Evolutionary conservation across 192 early-diverging fungal species (phyloP), one percentile per base, ranked within the genome.

Genomic region (Globomyces pollinis-pini): DNA sequence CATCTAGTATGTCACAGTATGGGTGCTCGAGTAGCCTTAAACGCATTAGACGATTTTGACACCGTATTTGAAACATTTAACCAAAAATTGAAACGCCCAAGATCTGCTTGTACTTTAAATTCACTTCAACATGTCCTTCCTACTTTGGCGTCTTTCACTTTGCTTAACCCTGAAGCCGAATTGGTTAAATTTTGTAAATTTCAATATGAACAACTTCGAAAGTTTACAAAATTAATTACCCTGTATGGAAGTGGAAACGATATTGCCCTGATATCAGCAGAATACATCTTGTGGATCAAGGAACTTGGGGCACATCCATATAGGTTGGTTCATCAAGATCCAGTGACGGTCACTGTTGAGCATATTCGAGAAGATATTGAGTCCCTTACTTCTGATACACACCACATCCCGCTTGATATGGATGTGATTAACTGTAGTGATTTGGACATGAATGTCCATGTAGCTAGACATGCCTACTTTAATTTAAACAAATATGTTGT

Each of bases 361-460:
- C n/a, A n/a, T n/a, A n/a, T n/a, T n/a, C n/a, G n/a, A n/a, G n/a
- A n/a, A n/a, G n/a, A n/a, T n/a, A n/a, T n/a, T n/a, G n/a, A n/a
- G n/a, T n/a, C n/a, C n/a, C n/a, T n/a, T n/a, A n/a, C n/a, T n/a
- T n/a, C n/a, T n/a, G n/a, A n/a, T n/a, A n/a, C n/a, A n/a, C n/a
- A n/a, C n/a, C n/a, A n/a, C n/a, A n/a, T n/a, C 23, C n/a, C 28
- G 44, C 23, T 59, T 43, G 57, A 59, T 11, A 11, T 59, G 6
- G 57, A 59, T 59, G 57, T 59, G 42, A 59, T 59, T 57, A 45
- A 59, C 26, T 51, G 23, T 4, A 59, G 21, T 1, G 57, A 59
- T 11, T 26, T 59, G 50, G 57, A 59, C 32, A 51, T 42, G 32
- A 59, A 59, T 28, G 32, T 59, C 29, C 57, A 59, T n/a, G 6